Evolutionary conservation across 2,329 filamentous ascomycete genomes (phyloP).

Genomic region (Coniochaeta ligniaria): DNA sequence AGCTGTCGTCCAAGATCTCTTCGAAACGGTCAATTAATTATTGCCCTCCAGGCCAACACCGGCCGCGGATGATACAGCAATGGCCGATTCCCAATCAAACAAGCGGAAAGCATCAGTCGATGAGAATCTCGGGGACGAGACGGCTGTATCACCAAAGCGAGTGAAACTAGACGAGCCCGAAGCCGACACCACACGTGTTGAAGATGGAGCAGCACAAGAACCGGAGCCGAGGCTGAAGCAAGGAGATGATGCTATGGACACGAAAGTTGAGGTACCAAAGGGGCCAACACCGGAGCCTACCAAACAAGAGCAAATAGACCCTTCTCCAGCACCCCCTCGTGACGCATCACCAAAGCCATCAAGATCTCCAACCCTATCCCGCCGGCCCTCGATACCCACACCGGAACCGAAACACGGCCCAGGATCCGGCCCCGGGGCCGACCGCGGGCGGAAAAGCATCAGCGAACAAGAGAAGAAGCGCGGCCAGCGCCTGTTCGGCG

Average conservation of each 20-base stretch:
- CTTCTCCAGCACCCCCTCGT: neutral
- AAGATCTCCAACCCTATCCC: neutral
- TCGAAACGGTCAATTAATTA: neutral
- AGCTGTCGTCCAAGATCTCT: neutral
- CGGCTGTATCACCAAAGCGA: neutral
- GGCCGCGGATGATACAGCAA: neutral
- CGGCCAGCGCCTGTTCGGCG: constrained; percentile 79
- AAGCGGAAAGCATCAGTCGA: constrained; percentile 1
- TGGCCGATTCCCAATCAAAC: neutral
- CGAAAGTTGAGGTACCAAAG: neutral
- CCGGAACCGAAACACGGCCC: neutral
- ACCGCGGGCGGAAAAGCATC: neutral
- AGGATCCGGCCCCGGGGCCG: neutral
- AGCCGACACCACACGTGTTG: neutral
- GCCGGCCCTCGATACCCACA: neutral
- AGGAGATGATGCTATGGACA: neutral
- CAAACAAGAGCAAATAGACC: neutral
- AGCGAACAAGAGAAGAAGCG: constrained; percentile 74
- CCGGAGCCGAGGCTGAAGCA: neutral
- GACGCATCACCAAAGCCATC: neutral
- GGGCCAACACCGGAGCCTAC: neutral
- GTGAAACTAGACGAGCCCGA: neutral
- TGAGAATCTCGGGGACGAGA: neutral
- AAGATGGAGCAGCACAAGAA: neutral
- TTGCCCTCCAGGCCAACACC: neutral